Conservation (phyloP, 108 stramenopile genomes). For the Schizochytrium sp. region DNA sequence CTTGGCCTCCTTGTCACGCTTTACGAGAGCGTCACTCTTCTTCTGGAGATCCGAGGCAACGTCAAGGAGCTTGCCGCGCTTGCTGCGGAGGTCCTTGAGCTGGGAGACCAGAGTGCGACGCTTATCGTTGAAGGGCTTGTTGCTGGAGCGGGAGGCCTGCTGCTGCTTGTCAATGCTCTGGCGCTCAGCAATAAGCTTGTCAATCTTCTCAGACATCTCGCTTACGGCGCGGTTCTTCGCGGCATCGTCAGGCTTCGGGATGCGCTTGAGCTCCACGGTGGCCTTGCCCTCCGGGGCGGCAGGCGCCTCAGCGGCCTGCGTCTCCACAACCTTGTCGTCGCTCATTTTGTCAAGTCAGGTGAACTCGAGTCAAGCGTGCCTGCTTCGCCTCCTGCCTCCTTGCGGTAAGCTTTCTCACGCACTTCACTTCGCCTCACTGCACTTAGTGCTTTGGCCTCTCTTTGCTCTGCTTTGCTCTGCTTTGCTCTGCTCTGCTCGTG, state of each 20-base stretch:
- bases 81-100: slow-evolving; percentile 68
- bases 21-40: not conserved
- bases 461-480: too few relatives aligned
- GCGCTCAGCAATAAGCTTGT: slow-evolving; percentile 41
- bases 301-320: not conserved
- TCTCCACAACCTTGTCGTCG: slow-evolving; percentile 2
- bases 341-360: not conserved
- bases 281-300: not conserved
- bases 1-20: slow-evolving; percentile 50
- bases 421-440: too few relatives aligned
- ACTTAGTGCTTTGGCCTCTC: too few relatives aligned
- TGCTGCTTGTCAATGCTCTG: slow-evolving; percentile 36
- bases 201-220: slow-evolving; percentile 41
- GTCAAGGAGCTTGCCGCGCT: slow-evolving; percentile 66
- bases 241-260: slow-evolving; percentile 22
- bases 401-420: too few relatives aligned
- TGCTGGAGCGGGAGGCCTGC: slow-evolving; percentile 47
- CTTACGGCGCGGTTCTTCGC: not conserved
- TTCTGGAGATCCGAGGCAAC: slow-evolving; percentile 37
- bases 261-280: slow-evolving; percentile 42
- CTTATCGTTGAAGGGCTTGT: slow-evolving; percentile 54
- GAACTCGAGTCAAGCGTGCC: too few relatives aligned
- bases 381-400: too few relatives aligned
- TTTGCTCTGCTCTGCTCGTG: too few relatives aligned
- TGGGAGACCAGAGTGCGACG: slow-evolving; percentile 63